A percentile compares a stretch with the other conserved stretches of the same genome.
Evolutionary conservation across 805 yeast species (phyloP).

Genomic region (Kuraishia floccosa): DNA sequence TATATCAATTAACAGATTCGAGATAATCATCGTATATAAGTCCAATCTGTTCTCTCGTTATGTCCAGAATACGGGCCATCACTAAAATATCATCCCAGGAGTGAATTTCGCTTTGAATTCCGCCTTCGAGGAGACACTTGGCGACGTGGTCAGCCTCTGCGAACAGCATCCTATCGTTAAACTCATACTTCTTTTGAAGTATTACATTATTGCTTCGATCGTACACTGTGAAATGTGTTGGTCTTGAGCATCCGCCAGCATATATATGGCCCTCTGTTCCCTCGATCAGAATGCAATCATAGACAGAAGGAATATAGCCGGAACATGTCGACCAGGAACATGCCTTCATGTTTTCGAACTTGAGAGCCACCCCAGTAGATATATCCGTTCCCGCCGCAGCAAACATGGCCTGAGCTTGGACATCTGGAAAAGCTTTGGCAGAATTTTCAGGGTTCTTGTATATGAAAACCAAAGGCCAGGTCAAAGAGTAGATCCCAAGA

Average conservation of each 20-base stretch:
- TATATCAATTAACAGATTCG: too few relatives aligned
- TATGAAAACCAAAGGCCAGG: slow-evolving; percentile 28
- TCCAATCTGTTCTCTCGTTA: slow-evolving; percentile 28
- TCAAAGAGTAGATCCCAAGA: slow-evolving; percentile 40
- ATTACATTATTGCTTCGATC: slow-evolving; percentile 13
- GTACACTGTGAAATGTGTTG: slow-evolving; percentile 16
- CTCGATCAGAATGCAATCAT: slow-evolving; percentile 5
- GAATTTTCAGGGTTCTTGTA: slow-evolving; percentile 18
- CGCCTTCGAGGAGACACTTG: slow-evolving; percentile 26
- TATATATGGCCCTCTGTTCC: slow-evolving; percentile 11
- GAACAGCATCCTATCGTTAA: slow-evolving; percentile 31
- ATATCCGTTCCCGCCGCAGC: slow-evolving; percentile 30
- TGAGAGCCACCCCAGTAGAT: slow-evolving; percentile 22
- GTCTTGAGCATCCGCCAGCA: slow-evolving; percentile 7
- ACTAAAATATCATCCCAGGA: slow-evolving; percentile 32
- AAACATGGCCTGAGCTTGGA: slow-evolving; percentile 19
- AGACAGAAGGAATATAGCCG: slow-evolving; percentile 1
- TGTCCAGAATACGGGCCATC: slow-evolving; percentile 34
- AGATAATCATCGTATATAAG: slow-evolving; percentile 22
- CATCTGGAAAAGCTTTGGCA: slow-evolving; percentile 10
- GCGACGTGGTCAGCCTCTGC: slow-evolving; percentile 48
- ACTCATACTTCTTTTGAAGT: slow-evolving; percentile 16
- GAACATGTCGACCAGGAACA: slow-evolving; percentile 25
- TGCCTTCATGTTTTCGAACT: slow-evolving; percentile 21
- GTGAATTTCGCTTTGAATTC: slow-evolving; percentile 18